Conservation (phyloP, 2,329 filamentous ascomycete species). For the Beauveria scarabaeidicola region DNA sequence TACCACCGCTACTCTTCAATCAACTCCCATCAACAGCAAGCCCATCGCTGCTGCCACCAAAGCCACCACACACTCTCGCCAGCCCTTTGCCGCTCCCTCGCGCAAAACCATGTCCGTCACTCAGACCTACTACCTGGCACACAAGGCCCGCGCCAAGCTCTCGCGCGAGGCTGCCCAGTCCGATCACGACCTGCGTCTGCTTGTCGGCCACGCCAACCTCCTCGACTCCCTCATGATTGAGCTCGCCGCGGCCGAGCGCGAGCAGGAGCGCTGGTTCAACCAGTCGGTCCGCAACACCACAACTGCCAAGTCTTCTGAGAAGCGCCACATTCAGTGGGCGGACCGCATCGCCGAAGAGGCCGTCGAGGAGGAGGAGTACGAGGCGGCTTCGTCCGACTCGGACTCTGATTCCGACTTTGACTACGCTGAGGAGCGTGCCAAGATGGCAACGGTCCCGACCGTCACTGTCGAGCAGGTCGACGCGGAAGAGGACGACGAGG, state of each 20-base stretch:
- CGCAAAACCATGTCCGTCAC: slow-evolving; percentile 94
- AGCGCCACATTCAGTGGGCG: slow-evolving; percentile 80
- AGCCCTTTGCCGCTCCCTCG: slow-evolving; percentile 32
- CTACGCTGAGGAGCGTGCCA: slow-evolving; percentile 47
- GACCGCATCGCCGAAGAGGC: slow-evolving; percentile 55
- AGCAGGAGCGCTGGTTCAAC: slow-evolving; percentile 98
- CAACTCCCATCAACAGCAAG: slow-evolving; percentile 18
- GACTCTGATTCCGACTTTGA: slow-evolving; percentile 37
- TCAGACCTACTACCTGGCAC: slow-evolving; percentile 96
- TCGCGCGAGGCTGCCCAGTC: slow-evolving; percentile 79
- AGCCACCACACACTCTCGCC: slow-evolving; percentile 23
- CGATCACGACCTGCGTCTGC: slow-evolving; percentile 89
- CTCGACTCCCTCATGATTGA: slow-evolving; percentile 90
- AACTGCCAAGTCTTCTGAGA: slow-evolving; percentile 33
- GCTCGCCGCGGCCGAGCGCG: slow-evolving; percentile 85
- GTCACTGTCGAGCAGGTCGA: slow-evolving; percentile 30
- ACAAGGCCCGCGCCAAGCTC: slow-evolving; percentile 94
- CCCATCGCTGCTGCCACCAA: slow-evolving; percentile 15
- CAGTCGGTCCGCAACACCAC: slow-evolving; percentile 67
- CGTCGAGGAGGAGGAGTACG: slow-evolving; percentile 54
- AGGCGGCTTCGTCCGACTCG: slow-evolving; percentile 46
- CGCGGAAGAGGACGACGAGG: slow-evolving; percentile 41
- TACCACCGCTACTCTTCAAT: slow-evolving; percentile 20
- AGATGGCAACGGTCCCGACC: slow-evolving; percentile 39
- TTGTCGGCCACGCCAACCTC: slow-evolving; percentile 97